Percentiles rank a stretch among this genome's conserved stretches.
Evolutionary conservation across 2,329 filamentous ascomycete species (phyloP).

Genomic region (Thermothelomyces thermophilus): DNA sequence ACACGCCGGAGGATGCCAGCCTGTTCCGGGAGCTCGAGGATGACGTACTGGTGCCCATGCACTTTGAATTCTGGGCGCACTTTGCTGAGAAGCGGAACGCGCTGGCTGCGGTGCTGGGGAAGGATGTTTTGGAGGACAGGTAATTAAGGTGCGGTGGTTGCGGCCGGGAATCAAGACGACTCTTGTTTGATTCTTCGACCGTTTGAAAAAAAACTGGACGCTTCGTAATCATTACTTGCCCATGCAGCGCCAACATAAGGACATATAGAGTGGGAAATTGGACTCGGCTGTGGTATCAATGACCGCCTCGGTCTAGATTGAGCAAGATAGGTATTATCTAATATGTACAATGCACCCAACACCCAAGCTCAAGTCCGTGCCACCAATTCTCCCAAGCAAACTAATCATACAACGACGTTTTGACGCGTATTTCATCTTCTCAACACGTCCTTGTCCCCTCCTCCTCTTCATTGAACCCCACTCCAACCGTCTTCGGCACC

Average conservation of each 20-base stretch:
- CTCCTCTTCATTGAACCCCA: background rate
- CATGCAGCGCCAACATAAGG: no score
- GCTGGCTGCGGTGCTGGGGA: constrained; percentile 29
- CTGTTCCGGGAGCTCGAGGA: constrained; percentile 35
- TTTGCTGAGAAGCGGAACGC: constrained; percentile 33
- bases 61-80: constrained; percentile 42
- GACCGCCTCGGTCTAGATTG: no score
- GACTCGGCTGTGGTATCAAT: no score
- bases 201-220: no score
- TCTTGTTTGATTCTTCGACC: constrained; percentile 3
- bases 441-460: no score
- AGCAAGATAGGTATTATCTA: no score
- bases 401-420: no score
- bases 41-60: constrained; percentile 40
- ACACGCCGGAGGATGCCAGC: constrained; percentile 36
- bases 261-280: no score
- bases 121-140: constrained; percentile 30
- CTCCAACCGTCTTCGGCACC: background rate
- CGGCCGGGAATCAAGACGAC: constrained; percentile 18
- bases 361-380: no score
- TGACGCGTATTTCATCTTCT: no score
- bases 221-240: no score
- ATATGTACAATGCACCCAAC: no score
- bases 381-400: background rate
- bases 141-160: constrained; percentile 22